Evolutionary conservation across 2,329 filamentous ascomycete species (phyloP), one percentile per base, ranked within the genome.

Genomic region (Colletotrichum sansevieriae): DNA sequence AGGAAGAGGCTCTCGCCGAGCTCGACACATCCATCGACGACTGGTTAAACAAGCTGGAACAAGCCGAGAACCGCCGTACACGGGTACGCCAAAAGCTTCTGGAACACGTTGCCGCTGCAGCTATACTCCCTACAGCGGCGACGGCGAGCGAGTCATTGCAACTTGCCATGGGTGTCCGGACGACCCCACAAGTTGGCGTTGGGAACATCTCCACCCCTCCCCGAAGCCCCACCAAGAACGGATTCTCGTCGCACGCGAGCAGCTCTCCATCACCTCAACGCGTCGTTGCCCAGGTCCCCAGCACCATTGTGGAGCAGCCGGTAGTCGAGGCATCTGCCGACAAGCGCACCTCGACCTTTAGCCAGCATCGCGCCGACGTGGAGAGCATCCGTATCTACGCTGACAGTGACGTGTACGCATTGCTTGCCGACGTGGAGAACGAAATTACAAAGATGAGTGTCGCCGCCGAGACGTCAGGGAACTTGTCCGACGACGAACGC

Each of bases 1-100:
- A 95, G 76, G 92, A 95, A 77, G 92, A 95, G 78, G 91, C 91
- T 1, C 83, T 95, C 11, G 88, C 90, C 1, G 92, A 94, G 77
- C 86, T 95, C 7, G 92, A 95, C 75, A 82, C 85, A 15, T 92
- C 90, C 3, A 95, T 95, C 71, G 92, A 95, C 74, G 91, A 94
- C 76, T 95, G 92, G 90, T 89, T 92, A 56, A 84, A 81, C 73
- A 95, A 95, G 80, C 86, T 95, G n/a, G 92, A 95, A 75, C 87
- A 91, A 71, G 91, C 92, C 10, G 92, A 95, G 78, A 93, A 94
- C 76, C 85, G 92, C 74, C 89, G 92, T 46, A 90, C 89, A 15
- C 86, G 91, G 7, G 89, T 95, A 51, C 87, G 92, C 43, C 92
- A 95, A 76, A 95, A 94, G 83, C 83, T 95, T 12, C 85, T 95